Evolutionary conservation across 2,329 filamentous ascomycete genomes (phyloP).

Genomic region (Endocalyx cinctus): DNA sequence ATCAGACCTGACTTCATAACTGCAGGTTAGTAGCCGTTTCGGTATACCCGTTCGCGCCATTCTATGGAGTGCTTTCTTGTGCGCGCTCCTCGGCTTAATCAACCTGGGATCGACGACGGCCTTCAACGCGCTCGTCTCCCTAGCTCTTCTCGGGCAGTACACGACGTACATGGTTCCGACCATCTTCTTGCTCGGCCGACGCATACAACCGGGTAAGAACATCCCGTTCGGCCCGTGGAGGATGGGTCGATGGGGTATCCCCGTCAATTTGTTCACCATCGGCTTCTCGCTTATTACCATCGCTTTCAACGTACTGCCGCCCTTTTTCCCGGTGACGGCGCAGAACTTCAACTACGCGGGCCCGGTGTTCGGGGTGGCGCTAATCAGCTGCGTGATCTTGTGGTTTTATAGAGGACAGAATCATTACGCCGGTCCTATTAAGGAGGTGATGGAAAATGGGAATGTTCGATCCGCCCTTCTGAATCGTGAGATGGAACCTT

Average conservation of each 20-base stretch:
- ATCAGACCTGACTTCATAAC: no score
- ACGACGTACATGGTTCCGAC: slow-evolving; percentile 9
- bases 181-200: slow-evolving; percentile 7
- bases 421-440: slow-evolving; percentile 8
- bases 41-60: slow-evolving; percentile 8
- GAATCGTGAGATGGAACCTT: slow-evolving; percentile 4
- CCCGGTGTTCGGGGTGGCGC: slow-evolving; percentile 9
- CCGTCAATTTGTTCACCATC: slow-evolving; percentile 8
- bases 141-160: slow-evolving; percentile 9
- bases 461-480: slow-evolving; percentile 9
- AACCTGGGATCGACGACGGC: slow-evolving; percentile 9
- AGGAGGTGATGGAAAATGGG: slow-evolving; percentile 10
- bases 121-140: slow-evolving; percentile 10
- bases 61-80: slow-evolving; percentile 7
- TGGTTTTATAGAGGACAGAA: slow-evolving; percentile 7
- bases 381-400: slow-evolving; percentile 7
- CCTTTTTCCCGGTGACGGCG: slow-evolving; percentile 8
- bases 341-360: slow-evolving; percentile 10
- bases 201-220: slow-evolving; percentile 6
- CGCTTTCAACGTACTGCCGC: slow-evolving; percentile 8
- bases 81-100: slow-evolving; percentile 8
- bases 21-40: slow-evolving; percentile 6
- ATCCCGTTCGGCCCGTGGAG: slow-evolving; percentile 9
- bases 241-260: slow-evolving; percentile 8
- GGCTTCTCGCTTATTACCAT: slow-evolving; percentile 8